Conservation (phyloP, 352 stramenopile species). For the Blastocystis sp. region DNA sequence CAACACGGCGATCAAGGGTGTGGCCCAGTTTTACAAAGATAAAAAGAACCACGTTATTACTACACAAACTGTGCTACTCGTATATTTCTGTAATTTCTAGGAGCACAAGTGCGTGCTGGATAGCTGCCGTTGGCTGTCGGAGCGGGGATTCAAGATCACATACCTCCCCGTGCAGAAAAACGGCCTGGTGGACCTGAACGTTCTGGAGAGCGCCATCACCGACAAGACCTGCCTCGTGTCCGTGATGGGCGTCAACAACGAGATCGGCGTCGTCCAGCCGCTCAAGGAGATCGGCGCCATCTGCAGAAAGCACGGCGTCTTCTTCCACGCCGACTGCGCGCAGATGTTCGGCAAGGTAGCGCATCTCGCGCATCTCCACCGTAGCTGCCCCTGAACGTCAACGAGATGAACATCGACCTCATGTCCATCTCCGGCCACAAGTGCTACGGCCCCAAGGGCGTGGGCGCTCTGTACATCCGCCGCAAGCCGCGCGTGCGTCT, state of each 20-base stretch:
- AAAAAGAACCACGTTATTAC: conserved; percentile 98
- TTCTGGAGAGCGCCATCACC: conserved; percentile 87
- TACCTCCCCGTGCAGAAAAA: conserved; percentile 89
- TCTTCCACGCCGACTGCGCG: conserved; percentile 97
- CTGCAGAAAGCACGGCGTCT: conserved; percentile 85
- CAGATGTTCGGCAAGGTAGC: conserved; percentile 90
- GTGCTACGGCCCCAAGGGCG: conserved; percentile 96
- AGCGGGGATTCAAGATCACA: conserved; percentile 94
- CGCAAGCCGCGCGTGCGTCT: conserved; percentile 88
- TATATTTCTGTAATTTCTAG: neutral
- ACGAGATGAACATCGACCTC: conserved; percentile 95
- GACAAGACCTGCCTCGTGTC: conserved; percentile 91
- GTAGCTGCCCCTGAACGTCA: conserved; percentile 92
- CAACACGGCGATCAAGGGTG: conserved; percentile 95
- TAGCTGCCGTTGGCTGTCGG: conserved; percentile 89
- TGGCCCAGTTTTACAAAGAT: conserved; percentile 88
- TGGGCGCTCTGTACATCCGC: conserved; percentile 94
- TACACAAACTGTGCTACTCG: conserved; percentile 81
- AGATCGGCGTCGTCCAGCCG: conserved; percentile 96
- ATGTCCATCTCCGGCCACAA: conserved; percentile 97
- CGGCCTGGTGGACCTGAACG: conserved; percentile 88
- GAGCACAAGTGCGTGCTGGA: conserved; percentile 96
- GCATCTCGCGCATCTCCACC: neutral
- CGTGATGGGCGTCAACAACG: conserved; percentile 99
- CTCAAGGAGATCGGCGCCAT: conserved; percentile 91